Base-by-base conservation (phyloP, 2,329 filamentous ascomycete genomes). In the Didymella pomorum region DNA sequence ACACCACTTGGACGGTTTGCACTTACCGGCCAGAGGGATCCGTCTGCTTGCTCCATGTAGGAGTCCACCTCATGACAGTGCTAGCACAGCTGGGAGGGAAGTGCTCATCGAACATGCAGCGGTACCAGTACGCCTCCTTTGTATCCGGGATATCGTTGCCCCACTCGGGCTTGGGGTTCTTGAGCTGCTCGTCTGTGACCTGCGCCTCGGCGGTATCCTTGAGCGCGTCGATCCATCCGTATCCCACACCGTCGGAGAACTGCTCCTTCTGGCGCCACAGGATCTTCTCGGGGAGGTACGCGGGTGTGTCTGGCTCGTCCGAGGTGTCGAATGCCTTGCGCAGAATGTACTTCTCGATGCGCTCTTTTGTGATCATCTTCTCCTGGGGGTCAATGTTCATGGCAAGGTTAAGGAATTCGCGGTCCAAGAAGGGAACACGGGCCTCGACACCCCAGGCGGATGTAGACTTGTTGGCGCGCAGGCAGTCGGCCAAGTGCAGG, bases 191-290 rank as follows among this genome's bases (percentile, higher is more conserved):
- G 74, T 99, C 94, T 18, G 91, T 96, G 55, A 99, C 90, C 56
- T 95, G 87, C 65, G 88, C 78, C 80, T 96, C 93, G 31, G 95
- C 95, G 73, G 90, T 91, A 80, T 98, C 95, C 85, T 97, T 98
- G 71, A 99, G 87, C 7, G 89, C 91, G 74, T 99, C 95, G 75
- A 99, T 99, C 95, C 95, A 99, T 64, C 95, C 93, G 82, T 99
- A 99, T 57, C 95, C 95, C 57, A 99, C 95, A 76, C 95, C 96
- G 73, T 99, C 96, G 58, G 90, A 96, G 84, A 99, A 99, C 82
- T 99, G 95, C 83, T 99, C 95, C 87, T 99, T 99, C 81, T 99
- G 96, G 76, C 96, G 87, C 91, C 92, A 99, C 56, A 99, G 88
- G 70, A 99, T 99, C 77, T 93, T 88, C 18, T 97, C 89, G 8